These are phyloP conservation scores for Saccharomyces cerevisiae DNA, from an alignment of 805 yeast genomes.

Conservation along the genomic window DNA sequence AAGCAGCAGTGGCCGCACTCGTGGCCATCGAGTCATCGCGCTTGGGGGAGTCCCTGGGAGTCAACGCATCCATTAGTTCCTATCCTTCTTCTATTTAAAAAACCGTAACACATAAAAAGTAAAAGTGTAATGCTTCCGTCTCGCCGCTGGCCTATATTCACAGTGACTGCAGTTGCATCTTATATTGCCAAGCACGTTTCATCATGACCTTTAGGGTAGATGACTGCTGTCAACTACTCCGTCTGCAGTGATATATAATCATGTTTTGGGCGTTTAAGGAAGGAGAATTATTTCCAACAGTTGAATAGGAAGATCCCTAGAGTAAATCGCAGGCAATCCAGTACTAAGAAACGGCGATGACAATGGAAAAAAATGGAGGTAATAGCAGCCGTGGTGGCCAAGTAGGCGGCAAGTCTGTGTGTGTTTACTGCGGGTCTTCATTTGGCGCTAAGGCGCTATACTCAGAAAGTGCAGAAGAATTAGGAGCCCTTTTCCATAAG, in stretches of 20 bases:
- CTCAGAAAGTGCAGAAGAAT: constrained; percentile 44
- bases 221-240: not conserved
- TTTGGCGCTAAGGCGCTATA: constrained; percentile 49
- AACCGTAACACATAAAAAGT: not conserved
- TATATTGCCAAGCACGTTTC: not conserved
- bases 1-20: not conserved
- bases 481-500: constrained; percentile 53
- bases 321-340: not conserved
- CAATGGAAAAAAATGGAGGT: not conserved
- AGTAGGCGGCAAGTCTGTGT: constrained; percentile 36
- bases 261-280: not conserved
- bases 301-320: not conserved
- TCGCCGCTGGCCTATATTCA: not conserved
- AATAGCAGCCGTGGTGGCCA: not conserved
- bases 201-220: not conserved
- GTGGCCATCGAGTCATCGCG: not conserved
- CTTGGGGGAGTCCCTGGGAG: not conserved
- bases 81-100: not conserved
- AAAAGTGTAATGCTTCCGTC: not conserved
- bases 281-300: not conserved
- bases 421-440: constrained; percentile 85
- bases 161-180: not conserved
- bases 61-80: not conserved
- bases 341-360: not conserved
- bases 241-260: not conserved